Base-by-base conservation (phyloP, 2,329 filamentous ascomycete species). In the Fusarium paranaense region DNA sequence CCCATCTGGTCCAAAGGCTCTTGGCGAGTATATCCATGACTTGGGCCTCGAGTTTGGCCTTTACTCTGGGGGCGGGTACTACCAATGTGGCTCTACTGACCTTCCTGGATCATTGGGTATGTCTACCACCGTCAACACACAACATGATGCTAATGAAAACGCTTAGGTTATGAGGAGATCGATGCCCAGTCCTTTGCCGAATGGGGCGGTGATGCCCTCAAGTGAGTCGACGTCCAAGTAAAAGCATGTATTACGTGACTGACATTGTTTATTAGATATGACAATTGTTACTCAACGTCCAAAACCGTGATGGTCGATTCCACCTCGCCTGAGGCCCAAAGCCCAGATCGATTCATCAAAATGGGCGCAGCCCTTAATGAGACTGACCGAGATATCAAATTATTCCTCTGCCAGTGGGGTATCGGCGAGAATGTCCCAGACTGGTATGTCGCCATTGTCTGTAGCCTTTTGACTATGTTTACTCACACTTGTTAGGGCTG, bases 401-500 rank as follows among this genome's bases (percentile, higher is more conserved):
- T 87, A 67, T 86, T 86, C 38, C 82, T 88, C 10, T 89, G 87
- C 69, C 87, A 89, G 75, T 89, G 87, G 87, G 87, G 87, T 0
- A 81, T 88, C 6, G 87, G 86, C 1, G 76, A 83, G 30, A 82
- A 88, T 52, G 82, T 88, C 0, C 84, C 85, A 0, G 80, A 82
- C 6, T 89, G 87, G 86, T 79, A 58, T 65, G 68, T 20, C 4
- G 0, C 6, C 3, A 5, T 0, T 6, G 0, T 1, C 1, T 30
- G 11, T 14, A 27, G 8, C 18, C 13, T 0, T 6, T 2, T 0
- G 1, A 6, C 0, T 13, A 1, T 35, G 2, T 14, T n/a, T 5
- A 18, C 63, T 75, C 1, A 78, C 38, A 11, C 0, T 1, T 10
- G 0, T 13, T 4, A 82, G 81, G 82, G 86, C 86, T 0, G 81